Percentiles rank a stretch among this genome's conserved stretches.
These are phyloP conservation scores for Annulohypoxylon bovei DNA, from an alignment of 495 filamentous ascomycete species.

Conservation along the genomic window DNA sequence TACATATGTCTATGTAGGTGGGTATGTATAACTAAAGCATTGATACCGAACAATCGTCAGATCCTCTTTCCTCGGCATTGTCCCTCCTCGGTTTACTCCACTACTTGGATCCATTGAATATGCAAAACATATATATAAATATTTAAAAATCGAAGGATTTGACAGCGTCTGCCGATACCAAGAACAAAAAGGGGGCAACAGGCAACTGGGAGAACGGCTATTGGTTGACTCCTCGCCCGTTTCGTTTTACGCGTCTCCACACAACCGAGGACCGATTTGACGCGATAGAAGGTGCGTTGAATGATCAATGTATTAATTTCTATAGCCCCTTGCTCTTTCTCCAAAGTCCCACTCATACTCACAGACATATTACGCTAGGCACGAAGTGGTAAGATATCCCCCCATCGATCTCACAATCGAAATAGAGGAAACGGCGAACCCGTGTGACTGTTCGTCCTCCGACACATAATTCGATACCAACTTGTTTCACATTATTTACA, in stretches of 20 bases:
- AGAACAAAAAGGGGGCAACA: constrained; percentile 22
- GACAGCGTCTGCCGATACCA: constrained; percentile 1
- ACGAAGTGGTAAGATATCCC: constrained; percentile 30
- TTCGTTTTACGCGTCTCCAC: constrained; percentile 39
- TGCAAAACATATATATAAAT: background rate
- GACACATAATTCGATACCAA: constrained; percentile 28
- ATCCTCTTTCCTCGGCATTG: background rate
- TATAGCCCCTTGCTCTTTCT: constrained; percentile 31
- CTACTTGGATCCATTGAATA: background rate
- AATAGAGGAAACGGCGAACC: constrained; percentile 28
- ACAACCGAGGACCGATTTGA: constrained; percentile 31
- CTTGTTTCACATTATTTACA: constrained; percentile 33
- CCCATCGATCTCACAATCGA: constrained; percentile 29
- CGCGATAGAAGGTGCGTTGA: constrained; percentile 26
- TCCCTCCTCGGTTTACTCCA: background rate
- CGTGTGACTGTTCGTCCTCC: constrained; percentile 30
- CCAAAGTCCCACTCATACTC: constrained; percentile 34
- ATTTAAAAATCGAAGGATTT: background rate
- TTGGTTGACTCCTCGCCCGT: background rate
- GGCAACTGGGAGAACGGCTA: background rate
- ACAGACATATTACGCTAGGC: constrained; percentile 18
- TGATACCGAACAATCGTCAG: background rate
- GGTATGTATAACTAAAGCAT: background rate
- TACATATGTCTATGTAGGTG: background rate
- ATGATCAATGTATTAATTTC: constrained; percentile 7